Base-by-base conservation (phyloP, 2,329 filamentous ascomycete genomes). In the Dryadomyces quercus-mongolicae region DNA sequence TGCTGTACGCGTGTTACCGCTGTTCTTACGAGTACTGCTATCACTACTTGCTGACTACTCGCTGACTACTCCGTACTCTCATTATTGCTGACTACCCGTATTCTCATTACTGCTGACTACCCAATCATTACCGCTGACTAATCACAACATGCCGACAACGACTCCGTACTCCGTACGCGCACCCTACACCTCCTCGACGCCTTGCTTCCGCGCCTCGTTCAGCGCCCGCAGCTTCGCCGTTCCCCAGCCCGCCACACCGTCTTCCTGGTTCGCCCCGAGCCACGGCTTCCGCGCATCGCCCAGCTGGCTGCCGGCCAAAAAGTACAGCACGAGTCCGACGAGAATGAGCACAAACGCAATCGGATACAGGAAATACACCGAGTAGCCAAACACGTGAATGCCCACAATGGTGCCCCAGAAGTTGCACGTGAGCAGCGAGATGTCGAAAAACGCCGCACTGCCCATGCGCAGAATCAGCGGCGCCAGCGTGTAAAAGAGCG, bases 371-470 rank as follows among this genome's bases (percentile, higher is more conserved):
- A 81, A 95, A 71, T 95, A 87, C 55, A 98, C 81, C 44, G 70
- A 70, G 62, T 86, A 80, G 47, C 85, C 81, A 64, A 98, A 95
- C 50, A 97, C 87, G 66, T 84, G 79, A 61, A 94, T 81, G 51
- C 93, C 93, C 62, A 98, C 92, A 61, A 94, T 86, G 58, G 95
- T 86, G 60, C 90, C 91, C 93, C 93, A 98, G 73, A 97, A 97
- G 71, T 95, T 96, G 62, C 84, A 88, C 2, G 93, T 97, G 57
- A 98, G 75, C 60, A 98, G 74, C 8, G 86, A 92, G 64, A 97
- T 95, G 70, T 98, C 95, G 75, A 96, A 94, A 71, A 98, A 96
- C 20, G 91, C 92, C 2, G 93, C 93, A 16, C 82, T 87, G 31
- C 86, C 86, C 73, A 97, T 86, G 60, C 93, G 88, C 70, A 97